Conservation (phyloP, 495 filamentous ascomycete genomes). For the Astrothelium macrocarpum region DNA sequence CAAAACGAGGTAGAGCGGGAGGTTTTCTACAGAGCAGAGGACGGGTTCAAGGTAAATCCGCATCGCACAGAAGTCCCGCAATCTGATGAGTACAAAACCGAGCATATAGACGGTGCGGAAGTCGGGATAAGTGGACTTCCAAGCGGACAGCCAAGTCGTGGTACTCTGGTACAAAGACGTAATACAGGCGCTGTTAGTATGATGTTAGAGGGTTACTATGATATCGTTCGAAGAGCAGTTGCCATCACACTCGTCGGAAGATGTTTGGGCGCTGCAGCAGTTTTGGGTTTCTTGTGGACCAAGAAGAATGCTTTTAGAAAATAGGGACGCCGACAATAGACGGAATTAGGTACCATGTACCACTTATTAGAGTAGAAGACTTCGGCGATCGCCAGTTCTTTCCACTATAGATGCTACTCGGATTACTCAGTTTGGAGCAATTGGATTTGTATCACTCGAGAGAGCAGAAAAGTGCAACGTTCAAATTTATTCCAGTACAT, state of each 20-base stretch:
- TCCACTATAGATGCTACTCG: too few relatives aligned
- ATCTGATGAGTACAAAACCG: not conserved
- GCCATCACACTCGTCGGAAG: constrained; percentile 41
- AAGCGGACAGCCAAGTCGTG: not conserved
- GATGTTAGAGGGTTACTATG: constrained; percentile 63
- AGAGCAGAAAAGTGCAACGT: too few relatives aligned
- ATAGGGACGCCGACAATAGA: not conserved
- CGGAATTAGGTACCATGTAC: not conserved
- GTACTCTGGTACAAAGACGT: not conserved
- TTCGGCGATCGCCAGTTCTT: not conserved
- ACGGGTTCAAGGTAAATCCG: not conserved
- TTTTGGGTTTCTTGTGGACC: not conserved
- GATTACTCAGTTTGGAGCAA: not conserved
- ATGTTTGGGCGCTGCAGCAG: not conserved
- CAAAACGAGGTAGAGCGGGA: constrained; percentile 3
- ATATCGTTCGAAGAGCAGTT: constrained; percentile 50
- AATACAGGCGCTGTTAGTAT: constrained; percentile 45
- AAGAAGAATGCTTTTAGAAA: not conserved
- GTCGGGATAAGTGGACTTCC: constrained; percentile 3
- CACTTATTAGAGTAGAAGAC: not conserved
- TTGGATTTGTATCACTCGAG: too few relatives aligned
- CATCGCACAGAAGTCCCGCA: not conserved
- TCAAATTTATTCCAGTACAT: too few relatives aligned
- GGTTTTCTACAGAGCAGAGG: not conserved
- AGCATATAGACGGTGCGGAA: not conserved